phyloP scores from a whole-genome alignment of 2,329 filamentous ascomycete genomes.

The Fusarium brevicatenulatum region DNA sequence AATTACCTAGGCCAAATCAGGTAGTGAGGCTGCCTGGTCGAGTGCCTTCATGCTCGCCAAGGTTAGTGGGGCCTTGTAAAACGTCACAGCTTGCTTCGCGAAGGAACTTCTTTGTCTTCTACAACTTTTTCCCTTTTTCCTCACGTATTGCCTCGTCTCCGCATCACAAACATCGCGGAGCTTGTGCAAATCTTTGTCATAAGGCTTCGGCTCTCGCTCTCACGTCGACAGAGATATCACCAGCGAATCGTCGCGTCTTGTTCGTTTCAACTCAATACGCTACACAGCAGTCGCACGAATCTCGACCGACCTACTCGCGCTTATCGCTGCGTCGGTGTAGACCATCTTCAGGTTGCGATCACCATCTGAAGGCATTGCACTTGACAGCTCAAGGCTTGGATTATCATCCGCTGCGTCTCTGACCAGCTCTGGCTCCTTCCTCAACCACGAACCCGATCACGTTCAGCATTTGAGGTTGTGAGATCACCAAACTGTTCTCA shows the following conservation, averaged over 20 bases:
- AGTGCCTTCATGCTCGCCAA: conserved; percentile 25
- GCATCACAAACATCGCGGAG: conserved; percentile 5
- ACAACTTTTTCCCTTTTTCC: conserved; percentile 5
- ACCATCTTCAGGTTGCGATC: not conserved
- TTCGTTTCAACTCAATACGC: not conserved
- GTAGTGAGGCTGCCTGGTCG: conserved; percentile 27
- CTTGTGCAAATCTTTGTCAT: not conserved
- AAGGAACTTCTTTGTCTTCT: conserved; percentile 32
- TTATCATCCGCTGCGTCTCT: not conserved
- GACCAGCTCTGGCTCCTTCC: not conserved
- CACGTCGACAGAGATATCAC: not conserved
- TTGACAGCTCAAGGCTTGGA: not conserved
- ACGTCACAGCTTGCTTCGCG: conserved; percentile 37
- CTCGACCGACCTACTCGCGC: conserved; percentile 4
- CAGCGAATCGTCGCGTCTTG: conserved; percentile 9
- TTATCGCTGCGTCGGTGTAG: conserved; percentile 1
- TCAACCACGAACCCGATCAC: not conserved
- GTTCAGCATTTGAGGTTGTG: not conserved
- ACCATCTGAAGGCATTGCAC: not conserved
- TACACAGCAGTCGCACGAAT: conserved; percentile 6
- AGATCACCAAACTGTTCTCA: conserved; percentile 1
- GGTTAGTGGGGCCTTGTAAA: conserved; percentile 39
- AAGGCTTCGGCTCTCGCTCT: not conserved
- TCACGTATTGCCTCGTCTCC: not conserved
- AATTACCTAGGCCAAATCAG: conserved; percentile 17